phyloP scores from a whole-genome alignment of 192 early-diverging fungal species.

The Coemansia sp. region DNA sequence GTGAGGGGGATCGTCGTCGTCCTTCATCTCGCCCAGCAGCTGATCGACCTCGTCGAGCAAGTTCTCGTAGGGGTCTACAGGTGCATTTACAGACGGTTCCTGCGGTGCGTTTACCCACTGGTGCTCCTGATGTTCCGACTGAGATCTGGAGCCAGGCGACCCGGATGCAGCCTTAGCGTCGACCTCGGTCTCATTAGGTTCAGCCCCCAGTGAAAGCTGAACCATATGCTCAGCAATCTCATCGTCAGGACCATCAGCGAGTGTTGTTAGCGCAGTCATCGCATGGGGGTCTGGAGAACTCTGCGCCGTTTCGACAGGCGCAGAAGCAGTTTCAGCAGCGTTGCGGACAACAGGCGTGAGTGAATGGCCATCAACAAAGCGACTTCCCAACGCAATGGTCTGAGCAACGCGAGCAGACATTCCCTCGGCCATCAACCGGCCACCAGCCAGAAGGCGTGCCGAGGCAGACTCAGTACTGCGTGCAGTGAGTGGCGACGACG shows the following conservation, averaged over 20 bases:
- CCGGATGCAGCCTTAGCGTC: background rate
- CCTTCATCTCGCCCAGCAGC: slow-evolving; percentile 47
- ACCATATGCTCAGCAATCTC: slow-evolving; percentile 33
- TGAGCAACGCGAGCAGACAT: slow-evolving; percentile 47
- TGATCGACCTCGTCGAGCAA: slow-evolving; percentile 54
- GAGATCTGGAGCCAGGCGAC: background rate
- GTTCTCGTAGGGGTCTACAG: slow-evolving; percentile 49
- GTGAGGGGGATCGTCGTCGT: slow-evolving; percentile 26
- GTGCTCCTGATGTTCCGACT: background rate
- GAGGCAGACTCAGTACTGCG: slow-evolving; percentile 21
- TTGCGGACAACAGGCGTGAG: slow-evolving; percentile 41
- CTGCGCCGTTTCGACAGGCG: background rate
- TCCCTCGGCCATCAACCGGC: slow-evolving; percentile 33
- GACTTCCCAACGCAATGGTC: slow-evolving; percentile 50
- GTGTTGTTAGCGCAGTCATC: background rate
- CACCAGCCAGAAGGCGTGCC: slow-evolving; percentile 31
- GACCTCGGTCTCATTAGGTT: background rate
- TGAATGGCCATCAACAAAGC: slow-evolving; percentile 46
- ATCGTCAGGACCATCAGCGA: slow-evolving; percentile 5
- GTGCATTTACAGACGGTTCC: slow-evolving; percentile 20
- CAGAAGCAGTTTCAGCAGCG: slow-evolving; percentile 12
- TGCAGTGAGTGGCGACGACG: slow-evolving; percentile 32
- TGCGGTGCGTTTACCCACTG: slow-evolving; percentile 33
- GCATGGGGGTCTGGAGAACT: background rate
- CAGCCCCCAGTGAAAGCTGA: slow-evolving; percentile 14